phyloP scores from a whole-genome alignment of 1,139 yeast species.

The Blastobotrys illinoisensis region DNA sequence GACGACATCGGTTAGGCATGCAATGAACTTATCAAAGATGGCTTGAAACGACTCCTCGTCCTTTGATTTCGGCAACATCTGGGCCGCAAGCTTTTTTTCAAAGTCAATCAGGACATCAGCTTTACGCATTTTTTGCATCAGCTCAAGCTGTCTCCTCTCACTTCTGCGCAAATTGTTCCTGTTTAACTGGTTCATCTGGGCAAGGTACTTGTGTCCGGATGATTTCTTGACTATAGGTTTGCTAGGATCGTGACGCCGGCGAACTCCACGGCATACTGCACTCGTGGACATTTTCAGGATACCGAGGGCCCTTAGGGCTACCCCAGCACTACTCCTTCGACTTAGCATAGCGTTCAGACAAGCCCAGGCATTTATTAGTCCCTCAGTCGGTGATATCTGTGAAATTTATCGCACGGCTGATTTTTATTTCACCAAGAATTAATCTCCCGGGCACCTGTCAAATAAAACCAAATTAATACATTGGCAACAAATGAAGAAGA shows the following conservation, averaged over 20 bases:
- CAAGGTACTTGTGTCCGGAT: not conserved
- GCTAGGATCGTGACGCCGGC: not conserved
- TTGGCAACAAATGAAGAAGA: not conserved
- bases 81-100: not conserved
- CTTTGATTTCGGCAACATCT: not conserved
- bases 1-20: not conserved
- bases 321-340: not conserved
- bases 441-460: no score
- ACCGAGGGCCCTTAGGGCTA: not conserved
- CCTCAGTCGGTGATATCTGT: no score
- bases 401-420: not conserved
- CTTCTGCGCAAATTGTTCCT: not conserved
- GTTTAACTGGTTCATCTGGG: not conserved
- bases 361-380: no score
- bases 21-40: not conserved
- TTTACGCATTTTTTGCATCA: not conserved
- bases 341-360: not conserved
- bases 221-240: not conserved
- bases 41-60: not conserved
- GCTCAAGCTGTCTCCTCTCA: not conserved
- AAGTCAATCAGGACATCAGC: not conserved
- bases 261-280: not conserved
- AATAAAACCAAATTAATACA: not conserved
- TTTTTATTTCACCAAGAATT: no score
- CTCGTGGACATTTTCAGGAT: not conserved